Percentiles rank a stretch among this genome's conserved stretches.
These are phyloP conservation scores for Suhomyces chickasaworum DNA, from an alignment of 1,139 yeast species.

Conservation along the genomic window DNA sequence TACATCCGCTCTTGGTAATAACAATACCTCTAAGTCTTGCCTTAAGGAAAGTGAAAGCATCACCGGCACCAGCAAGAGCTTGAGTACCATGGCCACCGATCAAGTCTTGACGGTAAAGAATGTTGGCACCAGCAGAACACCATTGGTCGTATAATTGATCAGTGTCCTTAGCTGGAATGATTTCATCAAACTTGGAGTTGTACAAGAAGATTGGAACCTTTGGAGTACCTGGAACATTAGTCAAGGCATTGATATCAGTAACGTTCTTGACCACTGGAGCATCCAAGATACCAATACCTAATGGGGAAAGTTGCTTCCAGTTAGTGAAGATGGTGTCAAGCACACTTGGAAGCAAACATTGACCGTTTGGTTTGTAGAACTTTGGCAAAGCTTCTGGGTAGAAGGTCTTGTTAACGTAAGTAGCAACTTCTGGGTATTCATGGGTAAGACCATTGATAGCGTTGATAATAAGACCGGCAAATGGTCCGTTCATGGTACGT, in stretches of 20 bases:
- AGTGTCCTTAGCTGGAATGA: slow-evolving; percentile 21
- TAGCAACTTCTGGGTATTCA: slow-evolving; percentile 28
- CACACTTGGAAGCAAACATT: slow-evolving; percentile 3
- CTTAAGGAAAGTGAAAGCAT: slow-evolving; percentile 20
- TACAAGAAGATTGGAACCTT: slow-evolving; percentile 37
- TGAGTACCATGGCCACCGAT: slow-evolving; percentile 23
- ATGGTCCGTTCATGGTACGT: slow-evolving; percentile 25
- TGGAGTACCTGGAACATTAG: slow-evolving; percentile 20
- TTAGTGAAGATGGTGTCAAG: neutral
- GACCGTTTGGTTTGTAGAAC: neutral
- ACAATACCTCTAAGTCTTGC: slow-evolving; percentile 6
- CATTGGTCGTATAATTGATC: slow-evolving; percentile 18
- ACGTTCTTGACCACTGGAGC: slow-evolving; percentile 3
- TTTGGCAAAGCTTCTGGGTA: neutral
- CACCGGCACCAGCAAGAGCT: slow-evolving; percentile 19
- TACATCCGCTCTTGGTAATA: slow-evolving; percentile 4
- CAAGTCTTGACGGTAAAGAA: slow-evolving; percentile 20
- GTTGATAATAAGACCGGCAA: slow-evolving; percentile 30
- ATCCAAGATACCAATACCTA: slow-evolving; percentile 1
- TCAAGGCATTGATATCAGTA: slow-evolving; percentile 4
- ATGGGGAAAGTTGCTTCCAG: slow-evolving; percentile 2
- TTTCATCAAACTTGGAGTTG: slow-evolving; percentile 33
- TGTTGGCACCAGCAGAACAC: slow-evolving; percentile 20
- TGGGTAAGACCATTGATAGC: slow-evolving; percentile 31
- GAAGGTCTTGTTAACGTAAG: slow-evolving; percentile 6